A percentile compares a stretch with the other conserved stretches of the same genome.
These are phyloP conservation scores for Heterobasidion occidentale DNA, from an alignment of 1,284 basidiomycete genomes.

Conservation along the genomic window DNA sequence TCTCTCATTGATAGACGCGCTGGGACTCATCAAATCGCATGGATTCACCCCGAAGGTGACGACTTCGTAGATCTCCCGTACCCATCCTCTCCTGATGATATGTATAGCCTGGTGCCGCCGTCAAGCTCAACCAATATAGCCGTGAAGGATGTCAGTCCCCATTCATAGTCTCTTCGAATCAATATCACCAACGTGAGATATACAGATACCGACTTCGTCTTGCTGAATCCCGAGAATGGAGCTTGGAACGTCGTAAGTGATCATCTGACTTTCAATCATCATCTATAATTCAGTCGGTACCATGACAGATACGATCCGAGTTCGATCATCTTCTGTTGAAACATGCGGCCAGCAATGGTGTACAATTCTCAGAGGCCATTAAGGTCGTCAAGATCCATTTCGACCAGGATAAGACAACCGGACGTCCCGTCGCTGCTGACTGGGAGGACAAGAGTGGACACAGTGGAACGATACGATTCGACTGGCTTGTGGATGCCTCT, in stretches of 20 bases:
- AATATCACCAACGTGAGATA: not conserved
- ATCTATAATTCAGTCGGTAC: not conserved
- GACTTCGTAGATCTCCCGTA: not conserved
- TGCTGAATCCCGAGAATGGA: slow-evolving; percentile 46
- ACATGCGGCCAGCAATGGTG: slow-evolving; percentile 49
- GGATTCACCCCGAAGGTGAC: slow-evolving; percentile 51
- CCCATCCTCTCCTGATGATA: not conserved
- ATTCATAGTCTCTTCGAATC: not conserved
- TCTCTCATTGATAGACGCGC: slow-evolving; percentile 52
- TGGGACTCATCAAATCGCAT: slow-evolving; percentile 39
- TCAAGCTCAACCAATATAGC: slow-evolving; percentile 57
- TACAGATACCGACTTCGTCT: slow-evolving; percentile 57
- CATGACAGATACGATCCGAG: slow-evolving; percentile 46
- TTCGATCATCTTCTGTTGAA: slow-evolving; percentile 56
- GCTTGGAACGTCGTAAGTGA: slow-evolving; percentile 62
- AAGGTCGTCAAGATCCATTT: slow-evolving; percentile 30
- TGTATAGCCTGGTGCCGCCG: slow-evolving; percentile 31
- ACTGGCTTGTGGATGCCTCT: slow-evolving; percentile 38
- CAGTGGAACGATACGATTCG: slow-evolving; percentile 28
- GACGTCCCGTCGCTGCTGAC: slow-evolving; percentile 27
- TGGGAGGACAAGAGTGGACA: slow-evolving; percentile 23
- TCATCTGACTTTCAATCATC: not conserved
- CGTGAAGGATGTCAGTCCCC: slow-evolving; percentile 44
- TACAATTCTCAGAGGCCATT: slow-evolving; percentile 45
- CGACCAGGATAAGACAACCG: slow-evolving; percentile 13